Conservation (phyloP, 176 grass and related monocot species). For the Oryza rufipogon region DNA sequence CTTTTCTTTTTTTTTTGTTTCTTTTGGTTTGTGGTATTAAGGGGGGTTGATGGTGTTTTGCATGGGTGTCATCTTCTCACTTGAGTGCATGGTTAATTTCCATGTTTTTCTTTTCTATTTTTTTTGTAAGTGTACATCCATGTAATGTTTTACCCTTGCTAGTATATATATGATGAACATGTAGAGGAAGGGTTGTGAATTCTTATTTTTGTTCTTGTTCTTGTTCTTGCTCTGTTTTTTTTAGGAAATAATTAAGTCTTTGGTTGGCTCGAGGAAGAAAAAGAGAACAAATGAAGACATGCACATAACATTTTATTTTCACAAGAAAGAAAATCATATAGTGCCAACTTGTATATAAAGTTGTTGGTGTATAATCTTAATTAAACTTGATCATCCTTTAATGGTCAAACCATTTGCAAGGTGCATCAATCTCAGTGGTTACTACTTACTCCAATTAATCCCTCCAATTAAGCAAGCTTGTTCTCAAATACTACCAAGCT, state of each 20-base stretch:
- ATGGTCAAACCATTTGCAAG: background rate
- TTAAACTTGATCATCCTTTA: slow-evolving; percentile 11
- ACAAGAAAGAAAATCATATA: background rate
- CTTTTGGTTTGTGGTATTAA: slow-evolving; percentile 20
- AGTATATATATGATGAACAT: slow-evolving; percentile 27
- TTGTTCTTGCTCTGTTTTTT: background rate
- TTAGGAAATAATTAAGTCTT: background rate
- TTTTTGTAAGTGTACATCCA: slow-evolving; percentile 49
- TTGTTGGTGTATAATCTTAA: background rate
- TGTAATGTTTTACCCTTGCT: slow-evolving; percentile 52
- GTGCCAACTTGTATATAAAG: slow-evolving; percentile 11
- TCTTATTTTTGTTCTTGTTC: background rate
- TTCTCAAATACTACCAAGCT: slow-evolving; percentile 32
- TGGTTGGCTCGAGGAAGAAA: slow-evolving; percentile 6
- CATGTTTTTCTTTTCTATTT: background rate
- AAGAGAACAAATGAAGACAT: slow-evolving; percentile 21
- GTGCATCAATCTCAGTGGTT: slow-evolving; percentile 27
- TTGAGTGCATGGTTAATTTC: slow-evolving; percentile 40
- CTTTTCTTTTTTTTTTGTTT: no score
- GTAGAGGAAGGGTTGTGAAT: slow-evolving; percentile 44
- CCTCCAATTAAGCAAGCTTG: slow-evolving; percentile 28
- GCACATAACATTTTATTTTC: background rate
- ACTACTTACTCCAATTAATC: slow-evolving; percentile 19
- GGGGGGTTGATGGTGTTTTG: slow-evolving; percentile 34
- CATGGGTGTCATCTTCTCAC: slow-evolving; percentile 48